These are phyloP conservation scores for Colletotrichum melonis DNA, from an alignment of 2,329 filamentous ascomycete genomes.

Conservation along the genomic window DNA sequence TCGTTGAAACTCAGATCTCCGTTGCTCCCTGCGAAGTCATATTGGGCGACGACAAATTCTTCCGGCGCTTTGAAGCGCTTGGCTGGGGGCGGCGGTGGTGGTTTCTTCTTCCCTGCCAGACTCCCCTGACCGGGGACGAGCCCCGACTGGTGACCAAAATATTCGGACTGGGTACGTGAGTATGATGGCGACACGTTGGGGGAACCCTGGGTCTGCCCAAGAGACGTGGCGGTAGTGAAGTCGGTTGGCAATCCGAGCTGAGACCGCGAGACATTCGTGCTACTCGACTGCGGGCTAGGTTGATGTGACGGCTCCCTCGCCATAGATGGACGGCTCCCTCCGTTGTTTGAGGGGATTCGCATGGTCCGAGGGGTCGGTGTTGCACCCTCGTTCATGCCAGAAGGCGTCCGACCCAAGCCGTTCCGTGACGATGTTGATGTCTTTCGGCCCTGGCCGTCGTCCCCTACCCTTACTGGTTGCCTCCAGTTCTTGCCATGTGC, in stretches of 20 bases:
- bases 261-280: constrained; percentile 40
- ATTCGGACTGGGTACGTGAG: constrained; percentile 40
- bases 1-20: constrained; percentile 82
- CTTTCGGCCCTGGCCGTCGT: constrained; percentile 44
- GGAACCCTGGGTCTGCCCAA: constrained; percentile 47
- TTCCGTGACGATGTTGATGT: constrained; percentile 43
- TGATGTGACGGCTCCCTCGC: constrained; percentile 40
- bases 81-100: constrained; percentile 76
- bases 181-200: constrained; percentile 43
- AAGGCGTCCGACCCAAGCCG: constrained; percentile 52
- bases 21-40: constrained; percentile 78
- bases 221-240: constrained; percentile 56
- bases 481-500: constrained; percentile 75
- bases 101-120: constrained; percentile 72
- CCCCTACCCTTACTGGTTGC: constrained; percentile 48
- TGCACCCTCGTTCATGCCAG: constrained; percentile 48
- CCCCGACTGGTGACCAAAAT: constrained; percentile 42
- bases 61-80: constrained; percentile 64
- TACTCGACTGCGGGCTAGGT: constrained; percentile 44
- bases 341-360: constrained; percentile 49
- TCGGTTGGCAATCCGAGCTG: constrained; percentile 53
- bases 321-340: constrained; percentile 37
- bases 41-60: constrained; percentile 77
- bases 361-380: constrained; percentile 45
- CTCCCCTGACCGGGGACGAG: constrained; percentile 39